phyloP scores from a whole-genome alignment of 1,139 yeast genomes.

The Pichia sp. region DNA sequence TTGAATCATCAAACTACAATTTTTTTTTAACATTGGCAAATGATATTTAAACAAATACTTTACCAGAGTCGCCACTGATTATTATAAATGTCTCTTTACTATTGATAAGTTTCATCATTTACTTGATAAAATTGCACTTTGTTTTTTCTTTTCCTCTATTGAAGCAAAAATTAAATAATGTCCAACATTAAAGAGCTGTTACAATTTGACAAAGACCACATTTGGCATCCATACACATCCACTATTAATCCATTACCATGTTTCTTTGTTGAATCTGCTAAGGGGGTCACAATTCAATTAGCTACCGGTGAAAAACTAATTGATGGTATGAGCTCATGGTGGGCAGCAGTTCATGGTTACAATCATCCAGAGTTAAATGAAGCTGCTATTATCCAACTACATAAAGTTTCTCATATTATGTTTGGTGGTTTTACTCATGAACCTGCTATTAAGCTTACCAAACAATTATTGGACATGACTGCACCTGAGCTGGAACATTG shows the following conservation, averaged over 20 bases:
- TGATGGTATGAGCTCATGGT: constrained; percentile 35
- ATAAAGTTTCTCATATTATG: constrained; percentile 30
- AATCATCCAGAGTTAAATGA: constrained; percentile 28
- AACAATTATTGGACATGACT: constrained; percentile 24
- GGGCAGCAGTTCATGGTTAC: constrained; percentile 33
- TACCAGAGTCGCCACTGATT: too few species aligned
- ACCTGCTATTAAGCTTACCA: constrained; percentile 27
- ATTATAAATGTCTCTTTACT: too few species aligned
- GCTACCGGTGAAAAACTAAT: constrained; percentile 21
- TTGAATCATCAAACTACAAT: too few species aligned
- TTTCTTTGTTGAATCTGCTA: constrained; percentile 27
- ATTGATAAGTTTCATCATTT: too few species aligned
- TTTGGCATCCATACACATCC: constrained; percentile 34
- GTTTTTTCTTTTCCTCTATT: too few species aligned
- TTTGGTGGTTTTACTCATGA: constrained; percentile 32
- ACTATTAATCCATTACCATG: constrained; percentile 27
- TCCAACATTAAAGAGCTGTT: constrained; percentile 11
- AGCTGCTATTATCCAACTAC: constrained; percentile 25
- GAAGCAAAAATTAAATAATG: not conserved
- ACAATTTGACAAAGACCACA: constrained; percentile 26
- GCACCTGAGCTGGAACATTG: constrained; percentile 25
- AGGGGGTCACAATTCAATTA: constrained; percentile 24
- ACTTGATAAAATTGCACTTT: too few species aligned
- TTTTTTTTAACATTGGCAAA: too few species aligned
- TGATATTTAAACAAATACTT: too few species aligned